Evolutionary conservation across 2,329 filamentous ascomycete species (phyloP).

Genomic region (Trichoderma gracile): DNA sequence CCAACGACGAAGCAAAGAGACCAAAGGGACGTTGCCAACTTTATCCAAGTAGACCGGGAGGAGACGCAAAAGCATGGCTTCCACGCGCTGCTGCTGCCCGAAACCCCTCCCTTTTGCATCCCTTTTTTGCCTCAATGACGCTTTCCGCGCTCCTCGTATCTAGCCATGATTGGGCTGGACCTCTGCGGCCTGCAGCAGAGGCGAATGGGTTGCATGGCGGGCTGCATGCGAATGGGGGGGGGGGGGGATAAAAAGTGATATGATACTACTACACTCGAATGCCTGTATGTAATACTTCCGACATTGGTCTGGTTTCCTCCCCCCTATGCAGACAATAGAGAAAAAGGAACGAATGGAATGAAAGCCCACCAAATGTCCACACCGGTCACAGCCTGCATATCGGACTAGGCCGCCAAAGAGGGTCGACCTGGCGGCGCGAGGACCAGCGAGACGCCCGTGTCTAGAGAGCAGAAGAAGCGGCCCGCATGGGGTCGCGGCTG

Average conservation of each 20-base stretch:
- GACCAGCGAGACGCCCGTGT: neutral
- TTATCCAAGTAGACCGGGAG: neutral
- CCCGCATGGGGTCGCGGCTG: neutral
- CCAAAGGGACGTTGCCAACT: no score
- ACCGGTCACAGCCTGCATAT: conserved; percentile 16
- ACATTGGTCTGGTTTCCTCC: neutral
- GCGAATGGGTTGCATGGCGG: conserved; percentile 4
- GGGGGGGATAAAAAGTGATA: neutral
- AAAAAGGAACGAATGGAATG: neutral
- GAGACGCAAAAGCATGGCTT: neutral
- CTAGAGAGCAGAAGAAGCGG: neutral
- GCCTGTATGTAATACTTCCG: no score
- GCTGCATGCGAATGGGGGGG: conserved; percentile 10
- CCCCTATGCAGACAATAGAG: neutral
- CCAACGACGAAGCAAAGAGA: neutral
- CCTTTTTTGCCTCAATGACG: conserved; percentile 9
- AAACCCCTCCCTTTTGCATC: neutral
- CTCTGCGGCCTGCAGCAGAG: neutral
- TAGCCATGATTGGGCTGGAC: neutral
- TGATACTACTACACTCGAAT: no score
- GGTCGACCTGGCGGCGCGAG: neutral
- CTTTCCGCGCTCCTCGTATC: conserved; percentile 2
- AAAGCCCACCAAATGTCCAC: neutral
- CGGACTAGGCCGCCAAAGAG: neutral
- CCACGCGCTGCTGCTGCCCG: neutral